These are phyloP conservation scores for Diospyros lotus DNA, from an alignment of 148 eudicot species.

Conservation along the genomic window DNA sequence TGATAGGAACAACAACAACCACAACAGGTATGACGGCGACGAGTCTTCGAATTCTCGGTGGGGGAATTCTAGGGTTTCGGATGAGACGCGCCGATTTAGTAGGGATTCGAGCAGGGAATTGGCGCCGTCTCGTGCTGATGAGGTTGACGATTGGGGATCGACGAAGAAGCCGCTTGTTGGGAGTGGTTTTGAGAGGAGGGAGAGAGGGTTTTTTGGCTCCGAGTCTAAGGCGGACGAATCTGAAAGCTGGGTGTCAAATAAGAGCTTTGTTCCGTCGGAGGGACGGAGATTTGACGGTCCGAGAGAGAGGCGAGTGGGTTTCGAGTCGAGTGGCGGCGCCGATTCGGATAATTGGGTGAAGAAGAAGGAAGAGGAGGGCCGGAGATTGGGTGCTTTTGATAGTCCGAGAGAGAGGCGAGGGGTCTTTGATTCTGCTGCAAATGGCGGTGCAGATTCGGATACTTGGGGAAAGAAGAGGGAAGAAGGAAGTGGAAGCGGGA, in stretches of 20 bases:
- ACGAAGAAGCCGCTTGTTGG: conserved; percentile 41
- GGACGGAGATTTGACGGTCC: conserved; percentile 29
- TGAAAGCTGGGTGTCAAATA: conserved; percentile 75
- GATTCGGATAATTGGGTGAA: conserved; percentile 56
- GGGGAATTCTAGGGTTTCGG: conserved; percentile 38
- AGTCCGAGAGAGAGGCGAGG: conserved; percentile 52
- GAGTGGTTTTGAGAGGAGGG: conserved; percentile 36
- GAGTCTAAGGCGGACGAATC: conserved; percentile 78
- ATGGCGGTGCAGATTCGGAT: conserved; percentile 39
- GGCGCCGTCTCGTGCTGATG: conserved; percentile 77
- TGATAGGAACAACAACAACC: conserved; percentile 18
- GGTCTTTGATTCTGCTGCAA: conserved; percentile 27
- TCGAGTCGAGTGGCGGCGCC: conserved; percentile 42
- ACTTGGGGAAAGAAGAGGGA: conserved; percentile 52
- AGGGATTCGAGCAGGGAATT: conserved; percentile 26
- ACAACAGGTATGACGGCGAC: conserved; percentile 2
- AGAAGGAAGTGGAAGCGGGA: conserved; percentile 26
- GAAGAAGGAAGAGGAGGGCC: conserved; percentile 48
- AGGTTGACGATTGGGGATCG: conserved; percentile 83
- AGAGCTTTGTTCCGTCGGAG: conserved; percentile 50
- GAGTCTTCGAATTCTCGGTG: conserved; percentile 25
- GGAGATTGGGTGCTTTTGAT: conserved; percentile 34
- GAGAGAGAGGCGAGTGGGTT: conserved; percentile 64
- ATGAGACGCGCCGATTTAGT: conserved; percentile 27
- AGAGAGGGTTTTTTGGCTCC: conserved; percentile 55